A percentile compares a stretch with the other conserved stretches of the same genome.
Evolutionary conservation across 164 flowering plant genomes (phyloP).

Genomic region (Liriodendron chinense): DNA sequence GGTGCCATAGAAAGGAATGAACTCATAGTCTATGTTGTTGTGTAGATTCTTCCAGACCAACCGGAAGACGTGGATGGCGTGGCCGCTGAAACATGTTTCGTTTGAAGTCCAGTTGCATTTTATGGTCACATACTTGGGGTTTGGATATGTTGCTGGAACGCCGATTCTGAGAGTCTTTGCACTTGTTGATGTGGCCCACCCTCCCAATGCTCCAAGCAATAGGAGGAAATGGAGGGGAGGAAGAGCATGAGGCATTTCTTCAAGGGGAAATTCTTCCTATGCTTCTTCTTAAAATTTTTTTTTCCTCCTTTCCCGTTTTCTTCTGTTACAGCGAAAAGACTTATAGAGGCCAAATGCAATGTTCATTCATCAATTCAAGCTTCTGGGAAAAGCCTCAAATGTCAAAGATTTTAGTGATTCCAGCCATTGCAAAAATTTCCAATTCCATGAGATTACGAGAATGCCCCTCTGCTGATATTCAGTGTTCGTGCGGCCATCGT

Average conservation of each 20-base stretch:
- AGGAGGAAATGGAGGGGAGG: neutral
- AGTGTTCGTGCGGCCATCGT: too few species aligned
- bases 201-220: conserved; percentile 19
- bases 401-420: too few species aligned
- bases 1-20: conserved; percentile 14
- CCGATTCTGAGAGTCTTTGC: conserved; percentile 36
- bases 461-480: too few species aligned
- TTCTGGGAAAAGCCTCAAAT: too few species aligned
- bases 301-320: too few species aligned
- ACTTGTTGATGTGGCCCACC: conserved; percentile 44
- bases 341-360: too few species aligned
- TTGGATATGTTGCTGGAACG: conserved; percentile 28
- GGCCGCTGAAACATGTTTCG: conserved; percentile 24
- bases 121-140: neutral
- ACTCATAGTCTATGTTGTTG: conserved; percentile 28
- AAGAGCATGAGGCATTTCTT: neutral
- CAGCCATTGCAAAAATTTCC: too few species aligned
- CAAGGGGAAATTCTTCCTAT: neutral
- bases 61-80: conserved; percentile 45
- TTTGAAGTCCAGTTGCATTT: neutral
- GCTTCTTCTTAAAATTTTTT: neutral
- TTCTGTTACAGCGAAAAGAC: too few species aligned
- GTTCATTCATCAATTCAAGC: too few species aligned
- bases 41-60: conserved; percentile 21
- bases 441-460: too few species aligned